A percentile compares a stretch with the other conserved stretches of the same genome.
Conservation (phyloP, 179 eudicot genomes). For the Silene vulgaris region DNA sequence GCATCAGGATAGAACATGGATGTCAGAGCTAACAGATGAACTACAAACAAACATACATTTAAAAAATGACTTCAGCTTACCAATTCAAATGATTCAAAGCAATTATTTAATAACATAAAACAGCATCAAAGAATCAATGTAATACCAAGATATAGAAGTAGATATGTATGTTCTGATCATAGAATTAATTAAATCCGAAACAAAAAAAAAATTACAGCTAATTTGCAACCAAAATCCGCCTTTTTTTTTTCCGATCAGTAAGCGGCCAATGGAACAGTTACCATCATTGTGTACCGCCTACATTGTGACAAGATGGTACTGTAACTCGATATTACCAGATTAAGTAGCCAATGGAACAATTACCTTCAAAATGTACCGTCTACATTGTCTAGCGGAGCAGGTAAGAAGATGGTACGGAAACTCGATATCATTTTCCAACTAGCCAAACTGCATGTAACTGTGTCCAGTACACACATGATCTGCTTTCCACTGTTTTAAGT, state of each 20-base stretch:
- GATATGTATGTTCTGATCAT: slow-evolving; percentile 14
- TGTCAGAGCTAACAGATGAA: slow-evolving; percentile 25
- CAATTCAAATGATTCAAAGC: slow-evolving; percentile 19
- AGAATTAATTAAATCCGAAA: slow-evolving; percentile 10
- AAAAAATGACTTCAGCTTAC: slow-evolving; percentile 19
- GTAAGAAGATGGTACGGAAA: too few species aligned
- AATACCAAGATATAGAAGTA: not conserved
- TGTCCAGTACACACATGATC: slow-evolving; percentile 21
- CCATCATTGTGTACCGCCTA: too few species aligned
- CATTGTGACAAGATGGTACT: too few species aligned
- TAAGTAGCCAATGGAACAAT: slow-evolving; percentile 18
- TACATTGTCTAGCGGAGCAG: too few species aligned
- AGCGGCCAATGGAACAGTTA: slow-evolving; percentile 20
- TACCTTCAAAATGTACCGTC: too few species aligned
- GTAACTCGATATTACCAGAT: not conserved
- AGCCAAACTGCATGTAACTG: slow-evolving; percentile 27
- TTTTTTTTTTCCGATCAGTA: slow-evolving; percentile 12
- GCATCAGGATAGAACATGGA: slow-evolving; percentile 20
- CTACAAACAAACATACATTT: not conserved
- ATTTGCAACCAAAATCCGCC: slow-evolving; percentile 27
- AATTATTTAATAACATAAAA: slow-evolving; percentile 14
- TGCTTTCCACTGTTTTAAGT: slow-evolving; percentile 2
- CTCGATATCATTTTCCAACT: slow-evolving; percentile 13
- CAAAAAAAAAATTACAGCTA: slow-evolving; percentile 14
- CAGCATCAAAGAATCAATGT: not conserved